A percentile compares a stretch with the other conserved stretches of the same genome.
Conservation (phyloP, 163 green algal species). For the Volvox carteri region DNA sequence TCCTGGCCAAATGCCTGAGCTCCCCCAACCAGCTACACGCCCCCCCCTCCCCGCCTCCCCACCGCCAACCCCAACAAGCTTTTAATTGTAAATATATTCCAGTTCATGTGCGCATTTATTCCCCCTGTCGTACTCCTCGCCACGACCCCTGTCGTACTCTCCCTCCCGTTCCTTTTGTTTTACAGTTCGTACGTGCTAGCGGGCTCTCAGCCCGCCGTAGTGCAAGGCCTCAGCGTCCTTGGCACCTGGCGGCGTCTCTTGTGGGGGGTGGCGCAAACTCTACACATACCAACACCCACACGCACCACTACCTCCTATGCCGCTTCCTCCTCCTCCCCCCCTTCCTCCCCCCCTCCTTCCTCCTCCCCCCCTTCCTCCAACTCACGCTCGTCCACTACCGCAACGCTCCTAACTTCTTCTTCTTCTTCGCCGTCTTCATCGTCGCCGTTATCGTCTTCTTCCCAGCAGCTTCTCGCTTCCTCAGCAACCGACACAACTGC, state of each 20-base stretch:
- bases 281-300: background rate
- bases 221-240: constrained; percentile 5
- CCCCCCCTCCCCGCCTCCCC: background rate
- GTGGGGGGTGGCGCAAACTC: constrained; percentile 24
- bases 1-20: background rate
- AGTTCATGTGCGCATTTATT: too few species aligned
- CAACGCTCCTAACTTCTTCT: too few species aligned
- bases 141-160: background rate
- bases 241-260: constrained; percentile 43
- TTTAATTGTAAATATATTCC: too few species aligned
- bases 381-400: too few species aligned
- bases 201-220: constrained; percentile 2
- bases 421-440: too few species aligned
- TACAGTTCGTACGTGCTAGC: constrained; percentile 25
- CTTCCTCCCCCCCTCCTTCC: background rate
- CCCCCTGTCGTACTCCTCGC: too few species aligned
- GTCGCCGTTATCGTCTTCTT: too few species aligned
- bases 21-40: background rate
- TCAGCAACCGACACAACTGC: background rate
- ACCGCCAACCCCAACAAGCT: too few species aligned
- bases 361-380: background rate
- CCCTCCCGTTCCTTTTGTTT: background rate
- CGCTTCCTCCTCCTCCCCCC: background rate
- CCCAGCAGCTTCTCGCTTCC: too few species aligned
- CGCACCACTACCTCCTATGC: background rate